A percentile compares a stretch with the other conserved stretches of the same genome.
These are phyloP conservation scores for Serpula lacrymans DNA, from an alignment of 768 basidiomycete genomes.

Conservation along the genomic window DNA sequence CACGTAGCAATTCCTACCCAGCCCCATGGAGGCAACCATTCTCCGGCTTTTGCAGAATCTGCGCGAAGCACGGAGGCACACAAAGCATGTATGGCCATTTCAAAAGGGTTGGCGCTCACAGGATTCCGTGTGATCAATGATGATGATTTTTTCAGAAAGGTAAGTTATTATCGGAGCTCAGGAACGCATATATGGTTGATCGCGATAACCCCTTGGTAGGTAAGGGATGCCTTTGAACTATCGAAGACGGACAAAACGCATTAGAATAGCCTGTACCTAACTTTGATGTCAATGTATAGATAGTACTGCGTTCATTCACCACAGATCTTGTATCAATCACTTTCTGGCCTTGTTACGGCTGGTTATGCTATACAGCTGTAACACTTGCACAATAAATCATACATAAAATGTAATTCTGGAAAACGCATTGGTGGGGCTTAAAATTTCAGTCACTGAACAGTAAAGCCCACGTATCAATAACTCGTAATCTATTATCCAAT, in stretches of 20 bases:
- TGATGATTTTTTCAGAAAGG: slow-evolving; percentile 52
- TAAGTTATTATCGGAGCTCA: slow-evolving; percentile 20
- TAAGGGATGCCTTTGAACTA: slow-evolving; percentile 11
- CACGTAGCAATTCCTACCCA: slow-evolving; percentile 65
- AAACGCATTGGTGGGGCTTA: slow-evolving; percentile 1
- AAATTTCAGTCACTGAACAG: neutral
- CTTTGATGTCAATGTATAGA: too few species aligned
- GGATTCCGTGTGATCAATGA: slow-evolving; percentile 60
- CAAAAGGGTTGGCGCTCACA: slow-evolving; percentile 60
- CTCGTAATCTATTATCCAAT: neutral
- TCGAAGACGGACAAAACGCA: too few species aligned
- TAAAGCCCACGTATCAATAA: neutral
- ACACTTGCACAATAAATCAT: too few species aligned
- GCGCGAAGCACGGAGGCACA: slow-evolving; percentile 63
- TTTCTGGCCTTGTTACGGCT: too few species aligned
- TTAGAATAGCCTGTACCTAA: too few species aligned
- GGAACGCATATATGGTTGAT: neutral
- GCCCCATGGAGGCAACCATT: slow-evolving; percentile 73
- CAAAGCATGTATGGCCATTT: slow-evolving; percentile 48
- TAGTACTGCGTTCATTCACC: too few species aligned
- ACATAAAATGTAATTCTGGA: slow-evolving; percentile 2
- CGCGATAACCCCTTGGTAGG: slow-evolving; percentile 9
- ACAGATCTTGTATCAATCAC: too few species aligned
- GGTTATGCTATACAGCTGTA: too few species aligned
- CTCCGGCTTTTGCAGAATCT: slow-evolving; percentile 59